Evolutionary conservation across 2,329 filamentous ascomycete genomes (phyloP), one percentile per base, ranked within the genome.

Genomic region (Didymosphaeria variabile): DNA sequence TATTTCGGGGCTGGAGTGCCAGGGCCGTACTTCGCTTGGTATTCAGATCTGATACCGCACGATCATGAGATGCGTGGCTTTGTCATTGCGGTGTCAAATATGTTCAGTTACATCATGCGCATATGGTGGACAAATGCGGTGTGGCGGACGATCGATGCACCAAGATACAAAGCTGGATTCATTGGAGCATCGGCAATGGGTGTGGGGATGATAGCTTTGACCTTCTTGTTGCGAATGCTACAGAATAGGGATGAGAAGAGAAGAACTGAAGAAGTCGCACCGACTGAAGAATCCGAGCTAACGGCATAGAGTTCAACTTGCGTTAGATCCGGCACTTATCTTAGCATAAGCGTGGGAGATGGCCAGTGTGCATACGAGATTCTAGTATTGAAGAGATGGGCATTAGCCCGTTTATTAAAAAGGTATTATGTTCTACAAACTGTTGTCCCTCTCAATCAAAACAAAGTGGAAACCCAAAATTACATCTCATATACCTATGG

Each of bases 21-120:
- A 1, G 70, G 70, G 0, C 70, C 69, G 19, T 73, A 70, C 34
- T 73, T 56, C 38, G 69, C 67, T 5, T 73, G 70, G 69, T 73
- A 68, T 44, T 65, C 65, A 0, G 68, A 72, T 26, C 62, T 73
- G 9, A 70, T 72, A 12, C 63, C 69, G 2, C 68, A 72, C 49
- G 70, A 73, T 36, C 68, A 73, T 31, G 70, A 73, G 49, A 69
- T 73, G 63, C 60, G 69, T 5, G 70, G 70, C 0, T 70, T 72
- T 40, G 60, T 68, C 3, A 73, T 73, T 23, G 69, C 70, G 10
- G 56, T 57, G 1, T 68, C 64, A 5, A 70, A 72, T 34, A 72
- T 71, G 70, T 71, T 71, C 47, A 66, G 63, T 32, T 70, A 64
- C 36, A 70, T 67, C 50, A 68, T 67, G 59, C 40, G 59, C 10